A percentile compares a stretch with the other conserved stretches of the same genome.
Evolutionary conservation across 2,329 filamentous ascomycete species (phyloP).

Genomic region (Leptoxyphium fumago): DNA sequence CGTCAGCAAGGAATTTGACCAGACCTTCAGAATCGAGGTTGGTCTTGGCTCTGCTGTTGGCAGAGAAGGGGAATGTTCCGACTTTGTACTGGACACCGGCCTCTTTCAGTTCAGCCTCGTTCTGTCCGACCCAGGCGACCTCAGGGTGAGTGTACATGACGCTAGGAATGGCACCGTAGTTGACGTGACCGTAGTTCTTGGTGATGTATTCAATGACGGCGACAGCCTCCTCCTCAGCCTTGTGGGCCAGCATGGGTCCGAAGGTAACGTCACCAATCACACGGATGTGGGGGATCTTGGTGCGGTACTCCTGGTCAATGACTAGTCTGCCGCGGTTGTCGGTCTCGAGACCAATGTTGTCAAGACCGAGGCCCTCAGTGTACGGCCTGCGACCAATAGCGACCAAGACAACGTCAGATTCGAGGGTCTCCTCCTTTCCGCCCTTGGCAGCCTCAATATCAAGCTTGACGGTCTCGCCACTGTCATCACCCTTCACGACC

Average conservation of each 20-base stretch:
- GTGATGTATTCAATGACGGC: conserved; percentile 93
- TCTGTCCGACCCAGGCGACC: conserved; percentile 97
- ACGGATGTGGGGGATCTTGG: conserved; percentile 91
- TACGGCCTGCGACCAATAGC: conserved; percentile 94
- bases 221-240: conserved; percentile 95
- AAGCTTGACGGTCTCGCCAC: conserved; percentile 63
- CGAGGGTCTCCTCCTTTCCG: conserved; percentile 84
- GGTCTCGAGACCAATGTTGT: conserved; percentile 82
- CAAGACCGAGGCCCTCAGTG: conserved; percentile 77
- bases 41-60: conserved; percentile 97
- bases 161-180: conserved; percentile 93
- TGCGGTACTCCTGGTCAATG: conserved; percentile 98
- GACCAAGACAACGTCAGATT: conserved; percentile 89
- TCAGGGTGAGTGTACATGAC: conserved; percentile 99
- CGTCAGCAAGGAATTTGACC: conserved; percentile 94
- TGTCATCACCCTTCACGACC: conserved; percentile 72
- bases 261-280: conserved; percentile 94
- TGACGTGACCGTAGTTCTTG: conserved; percentile 96
- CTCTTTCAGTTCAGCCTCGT: conserved; percentile 87
- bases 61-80: conserved; percentile 91
- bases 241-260: conserved; percentile 89
- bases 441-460: conserved; percentile 87
- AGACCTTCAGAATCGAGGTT: conserved; percentile 91
- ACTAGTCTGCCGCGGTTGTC: conserved; percentile 91
- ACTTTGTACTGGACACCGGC: conserved; percentile 81